phyloP scores from a whole-genome alignment of 805 yeast genomes.

The Candida parachauliodes region DNA sequence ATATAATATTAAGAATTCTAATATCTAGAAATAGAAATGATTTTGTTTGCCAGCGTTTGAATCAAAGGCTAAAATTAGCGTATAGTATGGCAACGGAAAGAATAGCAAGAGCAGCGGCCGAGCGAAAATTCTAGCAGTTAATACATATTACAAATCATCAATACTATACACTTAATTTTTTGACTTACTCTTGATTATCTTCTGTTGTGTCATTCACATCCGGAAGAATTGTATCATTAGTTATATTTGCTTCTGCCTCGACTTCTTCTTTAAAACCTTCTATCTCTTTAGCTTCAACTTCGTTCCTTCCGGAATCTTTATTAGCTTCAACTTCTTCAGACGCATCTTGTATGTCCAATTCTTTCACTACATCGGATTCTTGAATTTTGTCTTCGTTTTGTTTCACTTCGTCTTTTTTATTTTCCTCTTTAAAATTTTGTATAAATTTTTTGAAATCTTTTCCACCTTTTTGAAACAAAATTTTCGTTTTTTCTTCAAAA shows the following conservation, averaged over 20 bases:
- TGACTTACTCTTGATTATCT: conserved; percentile 21
- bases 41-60: conserved; percentile 57
- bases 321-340: background rate
- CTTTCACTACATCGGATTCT: no score
- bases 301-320: background rate
- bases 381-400: conserved; percentile 12
- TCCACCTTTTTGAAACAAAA: conserved; percentile 40
- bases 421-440: conserved; percentile 9
- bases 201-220: conserved; percentile 49
- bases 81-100: conserved; percentile 54
- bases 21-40: conserved; percentile 60
- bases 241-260: conserved; percentile 10
- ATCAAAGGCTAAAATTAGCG: conserved; percentile 58
- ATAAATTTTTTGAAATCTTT: conserved; percentile 19
- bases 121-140: conserved; percentile 24
- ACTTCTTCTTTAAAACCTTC: conserved; percentile 4
- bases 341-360: conserved; percentile 10
- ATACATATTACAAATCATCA: no score
- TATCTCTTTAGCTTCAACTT: background rate
- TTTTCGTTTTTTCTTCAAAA: conserved; percentile 27
- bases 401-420: conserved; percentile 11
- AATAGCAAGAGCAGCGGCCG: conserved; percentile 45
- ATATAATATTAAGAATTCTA: conserved; percentile 67
- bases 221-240: conserved; percentile 41
- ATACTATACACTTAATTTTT: background rate